Evolutionary conservation across 2,329 filamentous ascomycete species (phyloP), one percentile per base, ranked within the genome.

Genomic region (Pseudogymnoascus sp.): DNA sequence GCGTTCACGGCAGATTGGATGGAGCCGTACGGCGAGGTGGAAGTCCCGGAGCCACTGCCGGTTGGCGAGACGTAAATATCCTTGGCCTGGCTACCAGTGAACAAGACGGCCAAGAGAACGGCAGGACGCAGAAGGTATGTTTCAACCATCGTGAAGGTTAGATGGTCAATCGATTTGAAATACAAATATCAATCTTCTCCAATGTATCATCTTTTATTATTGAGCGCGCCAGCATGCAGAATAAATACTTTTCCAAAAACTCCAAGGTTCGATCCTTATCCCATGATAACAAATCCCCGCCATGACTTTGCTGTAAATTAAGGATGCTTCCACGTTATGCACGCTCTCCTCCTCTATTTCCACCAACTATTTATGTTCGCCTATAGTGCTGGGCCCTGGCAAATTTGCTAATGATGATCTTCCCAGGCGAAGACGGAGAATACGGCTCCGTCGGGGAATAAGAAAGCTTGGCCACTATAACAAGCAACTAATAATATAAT

Each of bases 1-100:
- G 72, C 75, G 66, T 80, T 69, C 3, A 82, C 75, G 0, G 78
- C 79, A 2, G 72, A 71, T 68, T 81, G 79, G 21, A 82, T 81
- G 1, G 78, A 80, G 8, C 74, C 76, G 37, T 75, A 76, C 1
- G 79, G 79, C 1, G 75, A 68, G 4, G 70, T 70, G 12, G 77
- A 70, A 0, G 75, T 75, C 9, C 79, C 79, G 18, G 68, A 73
- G 21, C 76, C 77, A 40, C 70, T 74, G 12, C 79, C 79, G 1
- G 73, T 74, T 0, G 78, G 77, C 1, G 79, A 77, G 25, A 82
- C 79, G 67, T 77, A 81, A 64, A 80, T 56, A 9, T 56, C 25
- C 49, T 34, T 34, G 9, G 49, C 49, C 25, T 56, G 49, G 16
- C 75, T 28, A 77, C 76, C 11, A 11, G 59, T 16, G 59, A 23